Evolutionary conservation across 2,329 filamentous ascomycete genomes (phyloP).

Genomic region (Sclerotinia glacialis): DNA sequence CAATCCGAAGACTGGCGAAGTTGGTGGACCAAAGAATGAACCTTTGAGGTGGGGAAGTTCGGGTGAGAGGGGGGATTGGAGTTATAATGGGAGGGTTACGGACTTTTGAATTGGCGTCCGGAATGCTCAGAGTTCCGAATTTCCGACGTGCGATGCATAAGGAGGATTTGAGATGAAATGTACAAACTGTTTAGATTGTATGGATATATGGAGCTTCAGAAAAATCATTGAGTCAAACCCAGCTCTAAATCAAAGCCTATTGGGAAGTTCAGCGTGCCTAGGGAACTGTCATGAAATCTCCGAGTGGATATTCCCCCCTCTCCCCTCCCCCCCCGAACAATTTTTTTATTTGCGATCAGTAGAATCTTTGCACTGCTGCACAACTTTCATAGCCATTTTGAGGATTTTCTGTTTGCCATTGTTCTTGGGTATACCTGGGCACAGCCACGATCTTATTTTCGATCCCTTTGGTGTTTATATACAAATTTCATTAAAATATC

Average conservation of each 20-base stretch:
- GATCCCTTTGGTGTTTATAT: not conserved
- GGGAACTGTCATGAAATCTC: no score
- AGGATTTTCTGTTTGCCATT: not conserved
- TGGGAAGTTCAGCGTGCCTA: not conserved
- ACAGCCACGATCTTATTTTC: not conserved
- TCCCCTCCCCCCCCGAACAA: not conserved
- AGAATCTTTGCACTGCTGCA: not conserved
- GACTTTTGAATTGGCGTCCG: slow-evolving; percentile 62
- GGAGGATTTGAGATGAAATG: not conserved
- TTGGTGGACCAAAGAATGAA: slow-evolving; percentile 96
- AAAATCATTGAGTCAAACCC: not conserved
- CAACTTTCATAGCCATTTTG: not conserved
- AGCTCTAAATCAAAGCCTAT: not conserved
- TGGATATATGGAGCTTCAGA: not conserved
- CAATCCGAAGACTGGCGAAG: slow-evolving; percentile 92
- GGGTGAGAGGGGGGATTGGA: slow-evolving; percentile 70
- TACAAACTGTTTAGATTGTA: not conserved
- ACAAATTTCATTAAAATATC: no score
- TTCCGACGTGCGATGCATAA: not conserved
- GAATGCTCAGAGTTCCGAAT: not conserved
- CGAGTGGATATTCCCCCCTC: not conserved
- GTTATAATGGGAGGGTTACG: slow-evolving; percentile 90
- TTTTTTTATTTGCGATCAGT: no score
- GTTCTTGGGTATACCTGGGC: not conserved
- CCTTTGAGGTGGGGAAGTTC: slow-evolving; percentile 78